Evolutionary conservation across 129 eudicot species (phyloP).

Genomic region (Solidago caesia): DNA sequence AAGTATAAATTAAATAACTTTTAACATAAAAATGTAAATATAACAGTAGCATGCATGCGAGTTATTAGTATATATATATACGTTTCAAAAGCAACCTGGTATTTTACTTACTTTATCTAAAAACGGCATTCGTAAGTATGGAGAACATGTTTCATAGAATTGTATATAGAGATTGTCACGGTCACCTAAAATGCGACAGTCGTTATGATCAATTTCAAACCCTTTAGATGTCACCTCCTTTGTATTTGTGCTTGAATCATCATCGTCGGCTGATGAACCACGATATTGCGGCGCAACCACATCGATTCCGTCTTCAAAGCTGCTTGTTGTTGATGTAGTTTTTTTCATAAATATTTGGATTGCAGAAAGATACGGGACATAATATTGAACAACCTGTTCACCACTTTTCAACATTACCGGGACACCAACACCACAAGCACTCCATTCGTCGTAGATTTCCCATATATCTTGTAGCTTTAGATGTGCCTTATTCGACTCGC

Average conservation of each 20-base stretch:
- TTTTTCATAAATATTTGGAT: constrained; percentile 38
- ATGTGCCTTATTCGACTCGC: neutral
- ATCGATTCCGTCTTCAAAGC: neutral
- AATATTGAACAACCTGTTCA: constrained; percentile 36
- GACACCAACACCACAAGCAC: constrained; percentile 44
- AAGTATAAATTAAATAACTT: neutral
- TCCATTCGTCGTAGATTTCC: constrained; percentile 48
- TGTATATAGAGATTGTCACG: constrained; percentile 30
- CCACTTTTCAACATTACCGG: constrained; percentile 22
- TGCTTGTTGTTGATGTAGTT: neutral
- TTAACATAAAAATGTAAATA: neutral
- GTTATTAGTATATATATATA: too few relatives aligned
- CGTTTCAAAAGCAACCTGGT: too few relatives aligned
- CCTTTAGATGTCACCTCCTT: constrained; percentile 14
- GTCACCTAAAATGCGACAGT: neutral
- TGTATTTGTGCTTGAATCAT: constrained; percentile 20
- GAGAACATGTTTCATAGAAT: constrained; percentile 32
- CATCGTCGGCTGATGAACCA: constrained; percentile 25
- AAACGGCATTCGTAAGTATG: constrained; percentile 44
- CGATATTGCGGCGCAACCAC: neutral
- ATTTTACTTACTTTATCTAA: constrained; percentile 30
- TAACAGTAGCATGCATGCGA: too few relatives aligned
- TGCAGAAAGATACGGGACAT: constrained; percentile 46
- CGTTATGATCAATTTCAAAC: constrained; percentile 2
- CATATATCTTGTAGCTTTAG: constrained; percentile 41